Conservation (phyloP, 257 asterid species). For the Solanum verrucosum region DNA sequence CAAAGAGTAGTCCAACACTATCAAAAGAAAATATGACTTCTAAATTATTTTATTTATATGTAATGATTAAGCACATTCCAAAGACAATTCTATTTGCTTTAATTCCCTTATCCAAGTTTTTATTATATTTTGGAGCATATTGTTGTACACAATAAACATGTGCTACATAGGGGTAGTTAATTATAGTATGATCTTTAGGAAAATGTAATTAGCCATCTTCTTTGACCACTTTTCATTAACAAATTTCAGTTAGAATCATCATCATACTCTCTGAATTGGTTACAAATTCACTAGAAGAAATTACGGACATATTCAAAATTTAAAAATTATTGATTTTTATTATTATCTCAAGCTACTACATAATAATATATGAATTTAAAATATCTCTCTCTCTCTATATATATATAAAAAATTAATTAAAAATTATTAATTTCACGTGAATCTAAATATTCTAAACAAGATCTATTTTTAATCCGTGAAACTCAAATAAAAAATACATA, state of each 20-base stretch:
- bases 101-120: background rate
- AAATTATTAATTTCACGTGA: no score
- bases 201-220: background rate
- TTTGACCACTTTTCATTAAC: background rate
- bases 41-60: background rate
- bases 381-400: no score
- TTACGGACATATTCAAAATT: background rate
- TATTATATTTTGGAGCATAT: background rate
- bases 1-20: background rate
- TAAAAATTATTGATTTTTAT: background rate
- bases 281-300: background rate
- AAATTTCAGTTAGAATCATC: background rate
- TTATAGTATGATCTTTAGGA: background rate
- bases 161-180: background rate
- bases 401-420: no score
- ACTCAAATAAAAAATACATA: no score
- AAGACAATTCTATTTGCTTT: background rate
- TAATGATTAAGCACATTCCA: background rate
- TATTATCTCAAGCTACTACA: accelerated
- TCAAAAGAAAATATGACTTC: background rate
- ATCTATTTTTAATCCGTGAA: background rate
- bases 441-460: background rate
- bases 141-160: background rate
- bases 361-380: background rate
- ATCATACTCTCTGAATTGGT: background rate